Evolutionary conservation across 1,139 yeast genomes (phyloP).

Genomic region (Hansenula anomala): DNA sequence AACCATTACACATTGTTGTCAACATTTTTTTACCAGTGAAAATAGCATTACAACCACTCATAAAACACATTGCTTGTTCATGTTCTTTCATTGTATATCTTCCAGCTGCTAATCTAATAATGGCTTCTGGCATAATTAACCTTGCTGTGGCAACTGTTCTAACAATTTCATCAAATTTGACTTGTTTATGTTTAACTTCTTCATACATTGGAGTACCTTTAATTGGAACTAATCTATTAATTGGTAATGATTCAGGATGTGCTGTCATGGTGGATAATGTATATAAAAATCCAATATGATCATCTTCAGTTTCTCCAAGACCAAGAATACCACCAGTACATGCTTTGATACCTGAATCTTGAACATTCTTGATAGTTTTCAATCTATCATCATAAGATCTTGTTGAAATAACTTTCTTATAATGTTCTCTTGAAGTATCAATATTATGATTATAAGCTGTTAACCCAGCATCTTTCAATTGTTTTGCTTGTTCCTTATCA

Average conservation of each 20-base stretch:
- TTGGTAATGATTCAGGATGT: slow-evolving; percentile 82
- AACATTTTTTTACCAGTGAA: slow-evolving; percentile 81
- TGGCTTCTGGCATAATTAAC: slow-evolving; percentile 65
- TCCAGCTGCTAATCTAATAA: slow-evolving; percentile 76
- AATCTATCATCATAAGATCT: slow-evolving; percentile 68
- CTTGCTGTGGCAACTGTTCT: slow-evolving; percentile 76
- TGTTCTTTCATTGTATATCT: slow-evolving; percentile 75
- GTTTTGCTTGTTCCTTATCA: slow-evolving; percentile 52
- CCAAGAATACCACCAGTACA: slow-evolving; percentile 83
- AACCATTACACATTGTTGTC: slow-evolving; percentile 79
- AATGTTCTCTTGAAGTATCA: slow-evolving; percentile 75
- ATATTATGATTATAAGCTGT: slow-evolving; percentile 82
- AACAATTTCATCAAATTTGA: slow-evolving; percentile 56
- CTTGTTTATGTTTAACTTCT: slow-evolving; percentile 41
- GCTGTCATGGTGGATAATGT: slow-evolving; percentile 62
- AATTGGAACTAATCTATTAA: slow-evolving; percentile 71
- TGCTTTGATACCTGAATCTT: slow-evolving; percentile 60
- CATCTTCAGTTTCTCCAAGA: slow-evolving; percentile 68
- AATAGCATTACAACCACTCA: slow-evolving; percentile 78
- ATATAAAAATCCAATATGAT: slow-evolving; percentile 63
- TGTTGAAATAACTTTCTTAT: slow-evolving; percentile 66
- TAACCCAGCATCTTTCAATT: slow-evolving; percentile 61
- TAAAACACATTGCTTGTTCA: slow-evolving; percentile 70
- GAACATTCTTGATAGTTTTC: slow-evolving; percentile 59
- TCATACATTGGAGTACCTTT: slow-evolving; percentile 73